phyloP scores from a whole-genome alignment of 768 basidiomycete species.

The Phylloporus sp. region DNA sequence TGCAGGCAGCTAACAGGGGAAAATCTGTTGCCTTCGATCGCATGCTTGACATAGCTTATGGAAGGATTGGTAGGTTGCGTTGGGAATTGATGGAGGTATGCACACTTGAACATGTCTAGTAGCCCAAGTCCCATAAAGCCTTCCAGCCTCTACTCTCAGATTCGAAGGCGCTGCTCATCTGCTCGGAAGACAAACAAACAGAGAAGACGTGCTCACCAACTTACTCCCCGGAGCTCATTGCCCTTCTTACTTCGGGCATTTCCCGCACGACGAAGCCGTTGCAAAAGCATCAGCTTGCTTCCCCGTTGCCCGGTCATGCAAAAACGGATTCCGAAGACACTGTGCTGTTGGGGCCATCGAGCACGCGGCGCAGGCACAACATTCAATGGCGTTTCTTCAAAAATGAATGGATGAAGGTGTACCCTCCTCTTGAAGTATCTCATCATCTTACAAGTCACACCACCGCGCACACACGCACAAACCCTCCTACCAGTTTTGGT shows the following conservation, averaged over 20 bases:
- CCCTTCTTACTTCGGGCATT: conserved; percentile 53
- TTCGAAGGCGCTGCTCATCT: conserved; percentile 38
- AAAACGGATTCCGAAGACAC: conserved; percentile 57
- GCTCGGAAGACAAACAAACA: conserved; percentile 47
- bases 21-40: conserved; percentile 47
- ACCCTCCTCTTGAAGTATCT: conserved; percentile 57
- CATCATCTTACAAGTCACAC: conserved; percentile 13
- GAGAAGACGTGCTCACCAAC: conserved; percentile 59
- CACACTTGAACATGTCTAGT: not conserved
- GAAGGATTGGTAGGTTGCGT: conserved; percentile 66
- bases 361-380: conserved; percentile 73
- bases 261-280: conserved; percentile 49
- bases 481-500: conserved; percentile 33
- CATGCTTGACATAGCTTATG: conserved; percentile 69
- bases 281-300: conserved; percentile 34
- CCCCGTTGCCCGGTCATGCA: conserved; percentile 57
- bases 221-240: conserved; percentile 58
- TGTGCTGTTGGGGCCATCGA: conserved; percentile 56
- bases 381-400: conserved; percentile 64
- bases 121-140: conserved; percentile 6
- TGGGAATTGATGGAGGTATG: conserved; percentile 65
- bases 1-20: conserved; percentile 54
- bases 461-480: conserved; percentile 11
- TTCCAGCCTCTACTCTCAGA: conserved; percentile 54
- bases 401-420: conserved; percentile 49